Evolutionary conservation across 1,139 yeast genomes (phyloP).

Genomic region (Debaryomyces robertsiae): DNA sequence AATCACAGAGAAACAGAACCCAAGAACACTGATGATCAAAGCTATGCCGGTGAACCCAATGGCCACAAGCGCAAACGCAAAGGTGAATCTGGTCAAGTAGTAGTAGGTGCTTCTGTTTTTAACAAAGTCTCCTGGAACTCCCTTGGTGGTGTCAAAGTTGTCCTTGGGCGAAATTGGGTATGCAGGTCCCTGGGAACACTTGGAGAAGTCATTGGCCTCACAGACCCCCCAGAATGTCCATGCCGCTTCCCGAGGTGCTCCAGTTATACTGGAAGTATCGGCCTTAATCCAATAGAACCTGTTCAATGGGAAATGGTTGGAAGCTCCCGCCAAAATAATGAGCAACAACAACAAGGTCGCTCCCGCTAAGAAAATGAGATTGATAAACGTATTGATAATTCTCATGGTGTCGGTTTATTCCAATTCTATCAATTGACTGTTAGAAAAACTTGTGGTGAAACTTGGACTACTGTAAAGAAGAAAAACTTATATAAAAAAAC

Average conservation of each 20-base stretch:
- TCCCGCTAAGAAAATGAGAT: slow-evolving; percentile 50
- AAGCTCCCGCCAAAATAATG: slow-evolving; percentile 67
- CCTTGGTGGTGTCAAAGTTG: slow-evolving; percentile 56
- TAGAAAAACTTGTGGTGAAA: slow-evolving; percentile 2
- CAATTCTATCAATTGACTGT: slow-evolving; percentile 6
- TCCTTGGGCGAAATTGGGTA: slow-evolving; percentile 72
- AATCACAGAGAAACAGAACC: slow-evolving; percentile 49
- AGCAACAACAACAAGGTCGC: slow-evolving; percentile 61
- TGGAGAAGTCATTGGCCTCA: slow-evolving; percentile 43
- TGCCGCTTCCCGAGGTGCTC: slow-evolving; percentile 58
- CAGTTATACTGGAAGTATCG: slow-evolving; percentile 57
- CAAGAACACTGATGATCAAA: slow-evolving; percentile 42
- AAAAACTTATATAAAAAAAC: slow-evolving; percentile 9
- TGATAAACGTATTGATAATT: slow-evolving; percentile 35
- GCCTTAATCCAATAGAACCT: slow-evolving; percentile 73
- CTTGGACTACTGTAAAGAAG: slow-evolving; percentile 2
- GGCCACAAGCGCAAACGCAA: slow-evolving; percentile 65
- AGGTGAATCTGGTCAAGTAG: slow-evolving; percentile 71
- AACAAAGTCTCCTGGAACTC: slow-evolving; percentile 58
- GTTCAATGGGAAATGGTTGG: slow-evolving; percentile 61
- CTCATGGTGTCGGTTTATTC: slow-evolving; percentile 29
- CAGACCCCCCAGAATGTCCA: slow-evolving; percentile 90
- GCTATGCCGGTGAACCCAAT: slow-evolving; percentile 55
- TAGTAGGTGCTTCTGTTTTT: slow-evolving; percentile 59
- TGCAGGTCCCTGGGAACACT: slow-evolving; percentile 54